Evolutionary conservation across 352 stramenopile genomes (phyloP).

Genomic region (Ophiocytium majus): DNA sequence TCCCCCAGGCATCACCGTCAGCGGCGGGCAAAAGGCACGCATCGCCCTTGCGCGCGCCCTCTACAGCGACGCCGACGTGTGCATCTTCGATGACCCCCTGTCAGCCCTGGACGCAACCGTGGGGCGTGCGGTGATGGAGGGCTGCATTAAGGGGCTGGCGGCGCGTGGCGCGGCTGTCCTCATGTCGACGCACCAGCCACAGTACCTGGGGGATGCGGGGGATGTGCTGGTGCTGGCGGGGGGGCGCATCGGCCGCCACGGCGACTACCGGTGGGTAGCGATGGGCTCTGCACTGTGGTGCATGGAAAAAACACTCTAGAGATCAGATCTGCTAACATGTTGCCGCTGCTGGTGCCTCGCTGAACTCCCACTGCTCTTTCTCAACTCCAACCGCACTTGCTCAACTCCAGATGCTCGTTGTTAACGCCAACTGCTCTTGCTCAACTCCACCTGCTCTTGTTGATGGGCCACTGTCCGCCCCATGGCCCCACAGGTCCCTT

Average conservation of each 20-base stretch:
- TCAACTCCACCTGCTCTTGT: too few species aligned
- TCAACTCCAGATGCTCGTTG: too few species aligned
- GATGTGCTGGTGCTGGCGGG: constrained; percentile 12
- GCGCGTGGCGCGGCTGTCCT: constrained; percentile 25
- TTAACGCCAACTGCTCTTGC: too few species aligned
- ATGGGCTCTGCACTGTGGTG: too few species aligned
- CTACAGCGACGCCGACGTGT: constrained; percentile 87
- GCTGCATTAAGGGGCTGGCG: constrained; percentile 31
- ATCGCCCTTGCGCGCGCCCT: constrained; percentile 86
- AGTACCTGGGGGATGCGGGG: constrained; percentile 34
- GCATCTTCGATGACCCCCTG: constrained; percentile 91
- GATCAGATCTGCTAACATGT: too few species aligned
- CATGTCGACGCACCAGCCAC: constrained; percentile 43
- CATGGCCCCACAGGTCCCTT: neutral
- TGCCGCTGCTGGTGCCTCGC: too few species aligned
- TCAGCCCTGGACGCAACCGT: constrained; percentile 91
- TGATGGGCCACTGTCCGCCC: neutral
- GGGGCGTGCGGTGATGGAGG: constrained; percentile 58
- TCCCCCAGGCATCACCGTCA: constrained; percentile 82
- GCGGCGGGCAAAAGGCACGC: constrained; percentile 85
- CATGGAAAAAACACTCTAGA: too few species aligned
- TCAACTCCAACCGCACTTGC: too few species aligned
- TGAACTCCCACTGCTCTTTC: too few species aligned
- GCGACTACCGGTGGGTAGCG: constrained; percentile 31
- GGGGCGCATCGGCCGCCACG: neutral